These are phyloP conservation scores for Fragaria nilgerrensis DNA, from an alignment of 306 rosid genomes.

Conservation along the genomic window DNA sequence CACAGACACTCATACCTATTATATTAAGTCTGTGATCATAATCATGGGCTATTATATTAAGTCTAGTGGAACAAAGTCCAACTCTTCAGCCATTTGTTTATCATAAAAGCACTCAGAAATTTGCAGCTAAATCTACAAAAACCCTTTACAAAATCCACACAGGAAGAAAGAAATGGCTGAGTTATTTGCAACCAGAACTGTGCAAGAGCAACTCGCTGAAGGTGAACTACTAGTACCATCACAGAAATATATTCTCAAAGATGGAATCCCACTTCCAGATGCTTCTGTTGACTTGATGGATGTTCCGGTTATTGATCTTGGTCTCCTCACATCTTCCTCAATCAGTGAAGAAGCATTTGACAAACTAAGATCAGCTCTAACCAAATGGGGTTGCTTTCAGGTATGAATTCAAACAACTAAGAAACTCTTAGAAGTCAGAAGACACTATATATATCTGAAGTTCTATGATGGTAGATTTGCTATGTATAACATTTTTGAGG, in stretches of 20 bases:
- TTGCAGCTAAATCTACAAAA: background rate
- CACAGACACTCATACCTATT: no score
- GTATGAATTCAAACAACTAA: background rate
- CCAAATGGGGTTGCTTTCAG: constrained; percentile 41
- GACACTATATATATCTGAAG: background rate
- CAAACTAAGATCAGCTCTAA: background rate
- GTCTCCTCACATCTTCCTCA: constrained; percentile 18
- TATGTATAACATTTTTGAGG: background rate
- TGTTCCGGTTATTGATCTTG: constrained; percentile 32
- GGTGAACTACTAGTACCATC: constrained; percentile 35
- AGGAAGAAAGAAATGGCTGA: constrained; percentile 5
- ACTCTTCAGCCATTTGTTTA: background rate
- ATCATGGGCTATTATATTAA: no score
- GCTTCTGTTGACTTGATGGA: constrained; percentile 26
- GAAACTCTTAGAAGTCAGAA: background rate
- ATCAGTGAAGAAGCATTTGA: background rate
- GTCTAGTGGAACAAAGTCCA: no score
- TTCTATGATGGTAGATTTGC: background rate
- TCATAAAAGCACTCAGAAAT: background rate
- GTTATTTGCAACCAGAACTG: background rate
- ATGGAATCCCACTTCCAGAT: constrained; percentile 23
- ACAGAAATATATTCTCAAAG: constrained; percentile 24
- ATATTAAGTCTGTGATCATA: constrained; percentile 4
- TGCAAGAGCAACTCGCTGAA: constrained; percentile 28
- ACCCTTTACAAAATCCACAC: background rate